phyloP scores from a whole-genome alignment of 306 rosid genomes.

The Leucaena leucocephala region DNA sequence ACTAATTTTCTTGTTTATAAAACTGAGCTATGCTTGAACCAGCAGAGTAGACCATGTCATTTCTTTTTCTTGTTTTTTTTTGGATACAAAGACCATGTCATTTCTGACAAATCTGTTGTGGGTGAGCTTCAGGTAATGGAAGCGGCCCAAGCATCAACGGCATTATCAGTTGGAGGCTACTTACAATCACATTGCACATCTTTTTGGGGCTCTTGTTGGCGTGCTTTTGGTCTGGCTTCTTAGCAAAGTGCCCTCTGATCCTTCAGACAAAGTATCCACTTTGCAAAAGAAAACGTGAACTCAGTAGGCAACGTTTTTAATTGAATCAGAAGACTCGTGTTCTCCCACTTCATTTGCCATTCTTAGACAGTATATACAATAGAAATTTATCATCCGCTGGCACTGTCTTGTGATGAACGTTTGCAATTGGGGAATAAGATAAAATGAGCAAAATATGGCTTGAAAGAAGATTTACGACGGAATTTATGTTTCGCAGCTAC shows the following conservation, averaged over 20 bases:
- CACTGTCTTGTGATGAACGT: slow-evolving; percentile 16
- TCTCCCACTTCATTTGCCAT: background rate
- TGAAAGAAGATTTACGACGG: background rate
- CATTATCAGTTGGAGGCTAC: slow-evolving; percentile 67
- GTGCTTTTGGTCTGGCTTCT: slow-evolving; percentile 89
- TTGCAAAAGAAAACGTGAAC: slow-evolving; percentile 38
- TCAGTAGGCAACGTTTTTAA: slow-evolving; percentile 2
- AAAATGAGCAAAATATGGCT: background rate
- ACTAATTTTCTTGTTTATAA: slow-evolving; percentile 27
- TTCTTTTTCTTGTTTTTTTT: too few relatives aligned
- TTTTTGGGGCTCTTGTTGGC: slow-evolving; percentile 96
- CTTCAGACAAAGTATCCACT: slow-evolving; percentile 42
- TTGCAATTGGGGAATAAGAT: background rate
- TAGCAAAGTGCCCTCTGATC: slow-evolving; percentile 78
- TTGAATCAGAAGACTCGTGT: background rate
- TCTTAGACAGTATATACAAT: background rate
- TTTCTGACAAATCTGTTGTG: slow-evolving; percentile 28
- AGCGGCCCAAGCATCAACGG: slow-evolving; percentile 94
- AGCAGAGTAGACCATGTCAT: background rate
- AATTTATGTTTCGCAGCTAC: background rate
- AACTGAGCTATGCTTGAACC: slow-evolving; percentile 34
- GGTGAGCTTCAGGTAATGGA: slow-evolving; percentile 76
- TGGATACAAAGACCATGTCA: slow-evolving; percentile 12
- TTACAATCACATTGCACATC: slow-evolving; percentile 89
- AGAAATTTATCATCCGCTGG: background rate